A percentile compares a stretch with the other conserved stretches of the same genome.
These are phyloP conservation scores for Hydnomerulius pinastri DNA, from an alignment of 768 basidiomycete species.

Conservation along the genomic window DNA sequence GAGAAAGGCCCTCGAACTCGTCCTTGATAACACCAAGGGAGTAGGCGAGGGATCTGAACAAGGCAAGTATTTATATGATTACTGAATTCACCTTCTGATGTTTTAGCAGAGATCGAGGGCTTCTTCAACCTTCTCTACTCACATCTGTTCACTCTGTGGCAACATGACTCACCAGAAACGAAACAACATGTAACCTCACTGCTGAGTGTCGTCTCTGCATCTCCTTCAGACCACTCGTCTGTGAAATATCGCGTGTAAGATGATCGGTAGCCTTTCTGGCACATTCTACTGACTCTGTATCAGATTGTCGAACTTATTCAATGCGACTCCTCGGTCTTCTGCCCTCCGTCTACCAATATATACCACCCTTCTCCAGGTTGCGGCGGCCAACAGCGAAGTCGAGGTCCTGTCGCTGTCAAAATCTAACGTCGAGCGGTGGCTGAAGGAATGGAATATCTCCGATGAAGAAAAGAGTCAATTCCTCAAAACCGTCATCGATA, in stretches of 20 bases:
- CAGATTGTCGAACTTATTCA: constrained; percentile 84
- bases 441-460: constrained; percentile 72
- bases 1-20: constrained; percentile 56
- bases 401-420: constrained; percentile 60
- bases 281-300: constrained; percentile 6
- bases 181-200: constrained; percentile 51
- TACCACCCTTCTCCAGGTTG: constrained; percentile 58
- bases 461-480: constrained; percentile 64
- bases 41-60: constrained; percentile 78
- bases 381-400: constrained; percentile 61
- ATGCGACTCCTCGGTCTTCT: constrained; percentile 68
- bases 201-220: constrained; percentile 55
- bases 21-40: constrained; percentile 62
- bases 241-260: constrained; percentile 76
- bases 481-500: constrained; percentile 61
- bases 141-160: constrained; percentile 65
- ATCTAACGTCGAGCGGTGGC: constrained; percentile 71
- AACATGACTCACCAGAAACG: constrained; percentile 55
- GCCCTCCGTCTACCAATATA: constrained; percentile 65
- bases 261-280: neutral
- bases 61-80: constrained; percentile 46
- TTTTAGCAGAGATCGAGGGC: constrained; percentile 70
- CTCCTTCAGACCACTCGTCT: constrained; percentile 51
- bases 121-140: constrained; percentile 85
- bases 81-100: constrained; percentile 4